Conservation (phyloP, 192 early-diverging fungal species). For the Rhizophagus prolifer region DNA sequence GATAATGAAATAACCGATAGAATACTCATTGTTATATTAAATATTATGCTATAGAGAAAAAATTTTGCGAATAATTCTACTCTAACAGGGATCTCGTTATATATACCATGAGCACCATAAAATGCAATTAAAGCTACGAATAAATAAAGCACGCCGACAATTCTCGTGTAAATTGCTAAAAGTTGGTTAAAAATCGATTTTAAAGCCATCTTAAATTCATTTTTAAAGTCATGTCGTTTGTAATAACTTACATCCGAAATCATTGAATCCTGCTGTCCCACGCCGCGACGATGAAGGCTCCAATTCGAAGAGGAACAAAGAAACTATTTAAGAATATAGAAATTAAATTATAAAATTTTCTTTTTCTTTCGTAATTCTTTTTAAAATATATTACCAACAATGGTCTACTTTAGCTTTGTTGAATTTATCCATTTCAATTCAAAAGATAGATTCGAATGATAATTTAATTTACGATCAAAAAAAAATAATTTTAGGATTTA, state of each 20-base stretch:
- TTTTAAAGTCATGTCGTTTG: background rate
- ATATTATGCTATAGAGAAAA: too few species aligned
- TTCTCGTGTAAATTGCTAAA: background rate
- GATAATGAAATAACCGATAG: too few species aligned
- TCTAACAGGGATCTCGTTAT: conserved; percentile 1
- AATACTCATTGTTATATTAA: too few species aligned
- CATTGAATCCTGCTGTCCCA: background rate
- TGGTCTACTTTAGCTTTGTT: too few species aligned
- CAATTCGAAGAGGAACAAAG: conserved; percentile 15
- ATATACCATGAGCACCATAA: conserved; percentile 17
- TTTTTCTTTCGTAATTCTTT: too few species aligned
- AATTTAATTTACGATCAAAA: too few species aligned
- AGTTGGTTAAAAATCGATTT: background rate
- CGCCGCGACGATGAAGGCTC: conserved; percentile 4
- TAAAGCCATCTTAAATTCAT: background rate
- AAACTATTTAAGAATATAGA: conserved; percentile 1
- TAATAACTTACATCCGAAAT: conserved; percentile 1
- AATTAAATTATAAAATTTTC: too few species aligned
- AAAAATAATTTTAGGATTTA: too few species aligned
- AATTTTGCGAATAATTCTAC: conserved; percentile 1
- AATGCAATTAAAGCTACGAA: background rate
- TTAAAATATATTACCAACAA: too few species aligned
- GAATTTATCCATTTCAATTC: too few species aligned
- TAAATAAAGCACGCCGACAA: background rate
- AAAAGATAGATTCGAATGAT: too few species aligned